Base-by-base conservation (phyloP, 495 filamentous ascomycete species). In the Tuber microsphaerosporum region DNA sequence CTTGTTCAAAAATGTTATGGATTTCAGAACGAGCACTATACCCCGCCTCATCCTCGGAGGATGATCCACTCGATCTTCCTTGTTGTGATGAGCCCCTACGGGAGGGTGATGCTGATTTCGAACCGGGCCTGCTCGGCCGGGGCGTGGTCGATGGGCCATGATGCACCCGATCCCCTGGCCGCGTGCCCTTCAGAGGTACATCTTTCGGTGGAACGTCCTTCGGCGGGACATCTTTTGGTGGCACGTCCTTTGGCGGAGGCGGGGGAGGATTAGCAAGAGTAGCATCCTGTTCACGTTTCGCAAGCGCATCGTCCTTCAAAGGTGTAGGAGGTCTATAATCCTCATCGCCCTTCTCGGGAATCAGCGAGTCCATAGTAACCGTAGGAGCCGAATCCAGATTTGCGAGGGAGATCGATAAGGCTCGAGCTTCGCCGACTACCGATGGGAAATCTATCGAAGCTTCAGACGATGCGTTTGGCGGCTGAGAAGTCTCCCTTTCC, bases 1-100 rank as follows among this genome's bases (percentile, higher is more conserved):
- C 77, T 73, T 91, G 91, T 76, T 94, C 94, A 91, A 99, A 97
- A 77, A 99, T 97, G 81, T 88, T 97, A 84, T 97, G 93, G 71
- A 99, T 97, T 82, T 97, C 95, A 1, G 91, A 90, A 73, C 90
- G 90, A 6, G 93, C 93, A 42, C 88, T 89, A n/a, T 88, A 88
- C 71, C 91, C 89, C 45, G 86, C 86, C 72, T 89, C 86, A 76
- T 88, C 87, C 75, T 88, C 87, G 73, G 87, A 90, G 71, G 81
- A 73, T 65, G 81, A 75, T 46, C 51, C 72, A 37, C 74, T 75
- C 46, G 45, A 69, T 65, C 74, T 74, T 39, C 61, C 75, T 71
- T 19, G 70, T 9, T 48, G 77, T 72, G 75, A 73, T 46, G 71
- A 75, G 65, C 74, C 74, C 68, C 72, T 77, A 34, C 73, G 68